A percentile compares a stretch with the other conserved stretches of the same genome.
Evolutionary conservation across 257 asterid genomes (phyloP).

Genomic region (Plantago major): DNA sequence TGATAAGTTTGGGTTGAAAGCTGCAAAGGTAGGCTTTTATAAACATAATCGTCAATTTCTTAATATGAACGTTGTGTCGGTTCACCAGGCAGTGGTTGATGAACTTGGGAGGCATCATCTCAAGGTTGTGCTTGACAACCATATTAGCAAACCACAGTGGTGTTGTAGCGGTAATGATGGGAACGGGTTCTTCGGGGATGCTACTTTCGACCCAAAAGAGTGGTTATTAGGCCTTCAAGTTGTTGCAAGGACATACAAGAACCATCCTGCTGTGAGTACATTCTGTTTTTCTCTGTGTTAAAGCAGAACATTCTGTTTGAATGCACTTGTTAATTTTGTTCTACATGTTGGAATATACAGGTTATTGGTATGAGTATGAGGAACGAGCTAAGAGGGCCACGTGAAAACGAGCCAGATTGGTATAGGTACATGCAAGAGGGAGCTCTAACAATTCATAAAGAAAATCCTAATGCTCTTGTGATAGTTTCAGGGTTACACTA

Average conservation of each 20-base stretch:
- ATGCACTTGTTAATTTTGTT: neutral
- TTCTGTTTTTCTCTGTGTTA: neutral
- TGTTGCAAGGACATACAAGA: constrained; percentile 45
- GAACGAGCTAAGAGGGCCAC: constrained; percentile 63
- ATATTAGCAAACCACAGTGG: constrained; percentile 62
- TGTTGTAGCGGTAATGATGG: constrained; percentile 56
- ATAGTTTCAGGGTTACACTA: constrained; percentile 56
- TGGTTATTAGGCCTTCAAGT: constrained; percentile 46
- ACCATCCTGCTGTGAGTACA: constrained; percentile 32
- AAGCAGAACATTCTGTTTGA: neutral
- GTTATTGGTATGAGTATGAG: constrained; percentile 70
- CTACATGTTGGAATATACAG: constrained; percentile 16
- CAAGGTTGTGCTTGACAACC: constrained; percentile 72
- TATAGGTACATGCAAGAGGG: constrained; percentile 49
- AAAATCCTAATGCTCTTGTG: constrained; percentile 44
- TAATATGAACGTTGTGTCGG: constrained; percentile 35
- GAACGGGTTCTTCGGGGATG: constrained; percentile 73
- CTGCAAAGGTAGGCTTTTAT: constrained; percentile 37
- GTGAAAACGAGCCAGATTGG: constrained; percentile 47
- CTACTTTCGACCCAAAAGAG: constrained; percentile 42
- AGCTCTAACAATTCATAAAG: constrained; percentile 40
- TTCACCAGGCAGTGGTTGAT: constrained; percentile 44
- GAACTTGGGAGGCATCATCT: constrained; percentile 40
- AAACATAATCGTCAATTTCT: constrained; percentile 43
- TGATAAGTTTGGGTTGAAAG: constrained; percentile 29